phyloP scores from a whole-genome alignment of 2,329 filamentous ascomycete genomes.

The Nigrospora oryzae region DNA sequence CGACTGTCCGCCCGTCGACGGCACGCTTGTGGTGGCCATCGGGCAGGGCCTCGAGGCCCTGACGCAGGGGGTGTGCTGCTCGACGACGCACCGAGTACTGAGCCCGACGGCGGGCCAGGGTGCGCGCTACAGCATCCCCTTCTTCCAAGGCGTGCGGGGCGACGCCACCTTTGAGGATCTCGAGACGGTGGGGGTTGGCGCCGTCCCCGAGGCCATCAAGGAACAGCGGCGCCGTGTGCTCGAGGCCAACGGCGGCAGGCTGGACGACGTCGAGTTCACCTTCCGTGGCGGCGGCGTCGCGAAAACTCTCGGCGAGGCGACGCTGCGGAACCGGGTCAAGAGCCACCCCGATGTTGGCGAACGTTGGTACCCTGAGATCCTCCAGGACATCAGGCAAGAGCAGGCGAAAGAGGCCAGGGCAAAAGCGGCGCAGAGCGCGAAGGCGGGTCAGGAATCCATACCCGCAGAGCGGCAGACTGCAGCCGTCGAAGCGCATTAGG shows the following conservation, averaged over 20 bases:
- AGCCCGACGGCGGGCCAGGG: constrained; percentile 62
- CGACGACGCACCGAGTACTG: constrained; percentile 78
- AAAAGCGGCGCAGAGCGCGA: constrained; percentile 2
- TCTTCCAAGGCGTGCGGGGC: constrained; percentile 80
- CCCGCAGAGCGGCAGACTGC: neutral
- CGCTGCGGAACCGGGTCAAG: constrained; percentile 75
- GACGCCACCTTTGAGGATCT: constrained; percentile 75
- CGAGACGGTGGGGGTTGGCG: constrained; percentile 47
- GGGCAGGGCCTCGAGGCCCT: constrained; percentile 82
- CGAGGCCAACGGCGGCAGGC: constrained; percentile 43
- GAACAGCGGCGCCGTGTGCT: constrained; percentile 53
- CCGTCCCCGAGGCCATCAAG: constrained; percentile 53
- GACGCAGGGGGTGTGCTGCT: constrained; percentile 72
- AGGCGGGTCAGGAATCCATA: constrained; percentile 4
- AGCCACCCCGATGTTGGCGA: constrained; percentile 83
- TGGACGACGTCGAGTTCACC: constrained; percentile 80
- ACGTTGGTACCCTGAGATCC: constrained; percentile 64
- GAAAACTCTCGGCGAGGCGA: constrained; percentile 71
- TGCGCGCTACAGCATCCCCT: constrained; percentile 71
- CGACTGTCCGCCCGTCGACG: constrained; percentile 66
- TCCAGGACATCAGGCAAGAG: constrained; percentile 49
- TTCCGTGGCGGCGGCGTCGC: constrained; percentile 63
- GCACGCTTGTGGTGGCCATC: constrained; percentile 79
- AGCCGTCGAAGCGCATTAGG: constrained; percentile 1
- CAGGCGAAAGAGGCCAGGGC: constrained; percentile 34